These are phyloP conservation scores for Chaetomiaceae sp. DNA, from an alignment of 2,329 filamentous ascomycete genomes.

Conservation along the genomic window DNA sequence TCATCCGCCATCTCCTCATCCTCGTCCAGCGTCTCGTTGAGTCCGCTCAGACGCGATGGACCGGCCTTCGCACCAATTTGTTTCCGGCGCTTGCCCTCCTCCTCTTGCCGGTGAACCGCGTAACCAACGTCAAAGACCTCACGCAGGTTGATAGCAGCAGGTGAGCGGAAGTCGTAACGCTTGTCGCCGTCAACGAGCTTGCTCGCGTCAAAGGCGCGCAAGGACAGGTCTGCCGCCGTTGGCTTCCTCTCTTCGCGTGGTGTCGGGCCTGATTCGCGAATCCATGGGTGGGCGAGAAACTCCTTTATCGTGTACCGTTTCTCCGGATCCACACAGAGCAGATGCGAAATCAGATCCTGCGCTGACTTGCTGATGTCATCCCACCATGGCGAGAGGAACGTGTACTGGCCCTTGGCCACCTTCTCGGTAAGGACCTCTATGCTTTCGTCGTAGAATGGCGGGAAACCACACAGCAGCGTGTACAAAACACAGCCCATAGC, in stretches of 20 bases:
- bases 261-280: conserved; percentile 60
- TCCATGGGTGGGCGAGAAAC: conserved; percentile 94
- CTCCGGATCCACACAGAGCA: conserved; percentile 90
- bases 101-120: conserved; percentile 92
- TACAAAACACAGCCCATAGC: conserved; percentile 94
- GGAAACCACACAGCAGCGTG: conserved; percentile 94
- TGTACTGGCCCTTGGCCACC: conserved; percentile 93
- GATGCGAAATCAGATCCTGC: conserved; percentile 88
- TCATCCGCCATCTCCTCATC: conserved; percentile 61
- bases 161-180: conserved; percentile 88
- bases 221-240: conserved; percentile 37
- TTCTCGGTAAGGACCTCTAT: conserved; percentile 97
- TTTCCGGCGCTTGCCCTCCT: conserved; percentile 88
- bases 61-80: conserved; percentile 70
- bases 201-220: conserved; percentile 54
- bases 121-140: conserved; percentile 99
- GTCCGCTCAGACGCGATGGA: conserved; percentile 52
- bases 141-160: conserved; percentile 88
- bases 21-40: conserved; percentile 66
- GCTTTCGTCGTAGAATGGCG: conserved; percentile 97
- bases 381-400: conserved; percentile 98
- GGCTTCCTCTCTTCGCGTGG: conserved; percentile 56
- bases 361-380: conserved; percentile 95
- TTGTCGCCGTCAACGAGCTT: conserved; percentile 56
- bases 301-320: conserved; percentile 91